A percentile compares a stretch with the other conserved stretches of the same genome.
These are phyloP conservation scores for Jamesozyma gamospora DNA, from an alignment of 805 yeast genomes.

Conservation along the genomic window DNA sequence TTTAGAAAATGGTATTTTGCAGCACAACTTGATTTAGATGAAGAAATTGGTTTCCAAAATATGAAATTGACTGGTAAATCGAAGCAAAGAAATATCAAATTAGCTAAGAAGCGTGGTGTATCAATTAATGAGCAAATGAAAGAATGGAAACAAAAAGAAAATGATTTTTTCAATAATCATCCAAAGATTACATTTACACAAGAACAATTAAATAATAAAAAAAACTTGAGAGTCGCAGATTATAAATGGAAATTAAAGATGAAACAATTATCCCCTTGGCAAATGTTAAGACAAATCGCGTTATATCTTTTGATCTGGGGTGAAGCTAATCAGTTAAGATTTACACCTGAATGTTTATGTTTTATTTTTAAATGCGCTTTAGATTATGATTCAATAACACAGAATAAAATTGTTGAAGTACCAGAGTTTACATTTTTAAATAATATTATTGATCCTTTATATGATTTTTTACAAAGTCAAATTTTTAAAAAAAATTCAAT, in stretches of 20 bases:
- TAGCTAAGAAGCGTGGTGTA: slow-evolving; percentile 33
- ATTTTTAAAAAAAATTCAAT: slow-evolving; percentile 40
- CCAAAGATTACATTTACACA: slow-evolving; percentile 51
- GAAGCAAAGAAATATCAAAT: slow-evolving; percentile 33
- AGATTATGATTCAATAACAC: slow-evolving; percentile 46
- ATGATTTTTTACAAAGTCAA: slow-evolving; percentile 57
- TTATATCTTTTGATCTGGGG: slow-evolving; percentile 78
- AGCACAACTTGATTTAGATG: slow-evolving; percentile 70
- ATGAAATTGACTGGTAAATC: slow-evolving; percentile 44
- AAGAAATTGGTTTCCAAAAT: slow-evolving; percentile 47
- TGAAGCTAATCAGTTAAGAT: slow-evolving; percentile 76
- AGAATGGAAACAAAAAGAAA: slow-evolving; percentile 38
- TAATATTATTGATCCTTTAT: slow-evolving; percentile 66
- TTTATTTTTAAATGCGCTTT: slow-evolving; percentile 79
- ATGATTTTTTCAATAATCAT: slow-evolving; percentile 38
- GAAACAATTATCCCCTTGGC: slow-evolving; percentile 42
- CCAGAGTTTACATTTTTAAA: slow-evolving; percentile 48
- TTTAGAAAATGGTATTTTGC: slow-evolving; percentile 90
- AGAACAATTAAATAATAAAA: slow-evolving; percentile 59
- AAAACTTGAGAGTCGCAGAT: slow-evolving; percentile 64
- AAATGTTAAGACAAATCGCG: slow-evolving; percentile 58
- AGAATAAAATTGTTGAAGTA: slow-evolving; percentile 16
- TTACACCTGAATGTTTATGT: slow-evolving; percentile 83
- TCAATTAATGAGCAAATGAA: slow-evolving; percentile 28
- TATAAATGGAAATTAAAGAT: slow-evolving; percentile 66